Percentiles rank a stretch among this genome's conserved stretches.
Evolutionary conservation across 73 alveolate species (phyloP).

Genomic region (Tetrahymena elliotti): DNA sequence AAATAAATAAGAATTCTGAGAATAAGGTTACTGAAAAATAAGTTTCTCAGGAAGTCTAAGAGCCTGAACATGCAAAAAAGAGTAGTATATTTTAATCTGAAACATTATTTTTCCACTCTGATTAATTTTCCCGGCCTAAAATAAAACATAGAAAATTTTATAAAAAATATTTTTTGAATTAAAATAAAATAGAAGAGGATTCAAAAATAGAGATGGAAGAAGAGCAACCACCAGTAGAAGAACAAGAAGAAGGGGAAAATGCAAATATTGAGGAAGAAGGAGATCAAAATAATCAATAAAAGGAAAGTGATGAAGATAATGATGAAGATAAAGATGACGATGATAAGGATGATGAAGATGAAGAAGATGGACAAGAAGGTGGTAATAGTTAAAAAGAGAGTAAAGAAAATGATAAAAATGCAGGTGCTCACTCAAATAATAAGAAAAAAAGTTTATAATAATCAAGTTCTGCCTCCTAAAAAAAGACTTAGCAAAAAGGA

Average conservation of each 20-base stretch:
- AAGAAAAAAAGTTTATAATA: not conserved
- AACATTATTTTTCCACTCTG: not conserved
- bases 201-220: not conserved
- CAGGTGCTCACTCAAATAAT: not conserved
- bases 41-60: not conserved
- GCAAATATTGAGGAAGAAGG: not conserved
- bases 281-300: not conserved
- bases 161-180: not conserved
- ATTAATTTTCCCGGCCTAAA: not conserved
- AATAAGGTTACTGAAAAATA: not conserved
- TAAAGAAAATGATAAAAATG: not conserved
- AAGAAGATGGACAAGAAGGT: not conserved
- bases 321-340: not conserved
- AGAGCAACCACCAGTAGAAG: not conserved
- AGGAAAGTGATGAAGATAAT: not conserved
- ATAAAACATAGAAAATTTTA: not conserved
- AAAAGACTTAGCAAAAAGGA: not conserved
- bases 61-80: not conserved
- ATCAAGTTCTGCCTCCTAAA: not conserved
- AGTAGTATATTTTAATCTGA: not conserved
- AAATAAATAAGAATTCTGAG: not conserved
- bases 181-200: not conserved
- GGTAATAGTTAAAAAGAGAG: not conserved
- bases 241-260: not conserved
- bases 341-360: not conserved